Conservation (phyloP, 108 stramenopile species). For the Nitzschia palea region DNA sequence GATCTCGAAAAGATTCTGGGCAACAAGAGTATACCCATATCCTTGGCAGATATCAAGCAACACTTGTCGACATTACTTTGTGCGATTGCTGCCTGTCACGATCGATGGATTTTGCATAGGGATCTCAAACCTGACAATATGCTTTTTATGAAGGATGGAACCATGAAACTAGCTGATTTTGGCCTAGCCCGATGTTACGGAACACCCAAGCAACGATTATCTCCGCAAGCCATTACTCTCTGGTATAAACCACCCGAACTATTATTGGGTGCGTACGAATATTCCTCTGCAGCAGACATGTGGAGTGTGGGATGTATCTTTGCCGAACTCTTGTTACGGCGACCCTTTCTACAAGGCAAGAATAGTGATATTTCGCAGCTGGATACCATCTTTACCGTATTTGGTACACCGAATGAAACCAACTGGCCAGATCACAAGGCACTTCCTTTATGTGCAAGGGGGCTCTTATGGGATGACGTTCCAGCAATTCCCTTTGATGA, state of each 20-base stretch:
- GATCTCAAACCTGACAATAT: conserved; percentile 89
- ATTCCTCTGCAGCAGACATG: conserved; percentile 90
- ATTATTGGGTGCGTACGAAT: conserved; percentile 88
- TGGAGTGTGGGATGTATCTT: conserved; percentile 97
- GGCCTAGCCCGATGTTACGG: conserved; percentile 87
- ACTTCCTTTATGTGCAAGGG: conserved; percentile 72
- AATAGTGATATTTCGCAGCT: conserved; percentile 81
- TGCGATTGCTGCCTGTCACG: conserved; percentile 84
- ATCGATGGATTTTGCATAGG: conserved; percentile 86
- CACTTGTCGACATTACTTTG: conserved; percentile 68
- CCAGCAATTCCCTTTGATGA: conserved; percentile 86
- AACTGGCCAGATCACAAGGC: conserved; percentile 87
- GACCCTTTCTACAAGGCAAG: conserved; percentile 89
- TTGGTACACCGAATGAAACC: conserved; percentile 85
- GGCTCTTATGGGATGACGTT: conserved; percentile 76
- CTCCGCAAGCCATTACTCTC: conserved; percentile 91
- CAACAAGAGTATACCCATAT: conserved; percentile 77
- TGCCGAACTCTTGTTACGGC: conserved; percentile 86
- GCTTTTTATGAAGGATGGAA: conserved; percentile 60
- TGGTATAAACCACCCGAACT: conserved; percentile 97
- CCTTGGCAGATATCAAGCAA: conserved; percentile 84
- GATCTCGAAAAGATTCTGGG: conserved; percentile 89
- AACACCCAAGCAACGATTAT: conserved; percentile 78
- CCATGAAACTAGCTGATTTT: conserved; percentile 92
- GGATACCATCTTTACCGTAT: conserved; percentile 86